A percentile compares a stretch with the other conserved stretches of the same genome.
Evolutionary conservation across 768 basidiomycete genomes (phyloP).

Genomic region (Mycena metata): DNA sequence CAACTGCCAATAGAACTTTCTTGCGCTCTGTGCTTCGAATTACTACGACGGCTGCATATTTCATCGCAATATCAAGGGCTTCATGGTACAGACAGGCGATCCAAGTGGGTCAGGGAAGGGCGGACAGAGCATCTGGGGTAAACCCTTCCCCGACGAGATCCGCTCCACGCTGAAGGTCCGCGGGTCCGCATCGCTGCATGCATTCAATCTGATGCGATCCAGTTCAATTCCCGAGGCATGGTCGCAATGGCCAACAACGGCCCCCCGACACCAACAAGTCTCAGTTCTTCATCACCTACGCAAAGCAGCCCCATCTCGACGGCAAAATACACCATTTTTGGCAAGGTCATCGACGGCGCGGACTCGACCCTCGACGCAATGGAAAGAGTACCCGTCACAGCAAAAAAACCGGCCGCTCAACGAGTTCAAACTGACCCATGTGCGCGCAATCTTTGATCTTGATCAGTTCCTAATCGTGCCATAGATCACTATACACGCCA

Average conservation of each 20-base stretch:
- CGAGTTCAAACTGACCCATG: constrained; percentile 87
- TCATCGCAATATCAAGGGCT: constrained; percentile 95
- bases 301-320: constrained; percentile 95
- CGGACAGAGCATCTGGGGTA: constrained; percentile 97
- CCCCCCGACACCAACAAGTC: constrained; percentile 92
- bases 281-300: constrained; percentile 91
- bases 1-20: constrained; percentile 79
- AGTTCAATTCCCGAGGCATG: constrained; percentile 97
- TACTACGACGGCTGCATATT: constrained; percentile 89
- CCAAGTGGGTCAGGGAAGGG: constrained; percentile 93
- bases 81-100: constrained; percentile 97
- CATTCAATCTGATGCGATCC: constrained; percentile 40
- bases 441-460: constrained; percentile 53
- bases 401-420: constrained; percentile 89
- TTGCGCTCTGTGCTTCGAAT: constrained; percentile 92
- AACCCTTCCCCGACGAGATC: constrained; percentile 92
- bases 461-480: not conserved
- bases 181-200: constrained; percentile 33
- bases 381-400: constrained; percentile 91
- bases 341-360: constrained; percentile 98
- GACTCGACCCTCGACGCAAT: constrained; percentile 95
- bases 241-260: constrained; percentile 99
- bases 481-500: constrained; percentile 92
- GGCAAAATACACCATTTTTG: constrained; percentile 95
- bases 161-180: constrained; percentile 92